phyloP scores from a whole-genome alignment of 176 grass and related monocot genomes.

The Zoysia pacifica region DNA sequence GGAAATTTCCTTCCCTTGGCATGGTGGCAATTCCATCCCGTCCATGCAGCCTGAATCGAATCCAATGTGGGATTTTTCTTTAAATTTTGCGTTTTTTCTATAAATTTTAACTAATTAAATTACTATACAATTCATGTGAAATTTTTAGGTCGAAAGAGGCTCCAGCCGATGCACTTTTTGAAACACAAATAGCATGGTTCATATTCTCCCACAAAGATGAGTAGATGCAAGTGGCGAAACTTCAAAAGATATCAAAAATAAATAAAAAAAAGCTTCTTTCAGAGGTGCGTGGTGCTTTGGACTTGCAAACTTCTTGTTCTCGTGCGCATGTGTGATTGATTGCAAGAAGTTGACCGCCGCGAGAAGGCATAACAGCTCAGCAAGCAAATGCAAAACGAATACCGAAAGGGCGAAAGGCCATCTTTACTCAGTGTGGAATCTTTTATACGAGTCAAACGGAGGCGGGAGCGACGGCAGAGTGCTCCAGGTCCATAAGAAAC shows the following conservation, averaged over 20 bases:
- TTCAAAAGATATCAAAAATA: background rate
- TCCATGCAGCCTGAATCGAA: too few relatives aligned
- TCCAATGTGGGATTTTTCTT: too few relatives aligned
- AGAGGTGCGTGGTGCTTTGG: background rate
- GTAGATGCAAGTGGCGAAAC: background rate
- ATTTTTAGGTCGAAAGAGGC: too few relatives aligned
- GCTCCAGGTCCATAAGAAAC: constrained; percentile 4
- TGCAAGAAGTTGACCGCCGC: background rate
- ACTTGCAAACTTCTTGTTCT: background rate
- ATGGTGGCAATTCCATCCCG: background rate
- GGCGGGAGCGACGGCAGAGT: background rate
- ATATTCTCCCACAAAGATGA: background rate
- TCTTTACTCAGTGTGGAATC: background rate
- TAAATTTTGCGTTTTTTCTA: too few relatives aligned
- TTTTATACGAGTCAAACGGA: background rate
- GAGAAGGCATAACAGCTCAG: background rate
- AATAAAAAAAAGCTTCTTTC: background rate
- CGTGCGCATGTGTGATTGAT: background rate
- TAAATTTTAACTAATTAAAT: too few relatives aligned
- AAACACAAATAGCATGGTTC: too few relatives aligned
- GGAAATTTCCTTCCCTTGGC: background rate
- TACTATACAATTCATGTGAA: too few relatives aligned
- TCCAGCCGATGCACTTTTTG: background rate
- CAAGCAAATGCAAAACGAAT: background rate
- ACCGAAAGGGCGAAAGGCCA: background rate